A percentile compares a stretch with the other conserved stretches of the same genome.
Conservation (phyloP, 495 filamentous ascomycete species). For the Xylaria telfairii region DNA sequence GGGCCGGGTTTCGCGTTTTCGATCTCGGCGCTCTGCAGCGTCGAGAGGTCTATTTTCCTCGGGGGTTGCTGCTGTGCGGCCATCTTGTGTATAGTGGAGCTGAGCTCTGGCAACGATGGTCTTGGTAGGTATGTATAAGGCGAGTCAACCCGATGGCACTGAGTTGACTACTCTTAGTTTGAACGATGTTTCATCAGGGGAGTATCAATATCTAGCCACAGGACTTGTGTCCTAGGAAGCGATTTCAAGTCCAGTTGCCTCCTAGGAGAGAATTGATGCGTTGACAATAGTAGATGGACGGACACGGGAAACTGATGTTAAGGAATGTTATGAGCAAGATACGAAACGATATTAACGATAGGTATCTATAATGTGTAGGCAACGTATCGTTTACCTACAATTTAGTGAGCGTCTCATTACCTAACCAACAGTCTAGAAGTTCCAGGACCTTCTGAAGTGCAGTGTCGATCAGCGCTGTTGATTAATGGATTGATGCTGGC, state of each 20-base stretch:
- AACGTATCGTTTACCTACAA: not conserved
- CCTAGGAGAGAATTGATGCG: too few species aligned
- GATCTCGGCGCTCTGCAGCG: slow-evolving; percentile 25
- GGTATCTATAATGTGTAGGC: not conserved
- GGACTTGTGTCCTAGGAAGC: not conserved
- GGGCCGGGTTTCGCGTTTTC: slow-evolving; percentile 22
- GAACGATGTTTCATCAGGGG: not conserved
- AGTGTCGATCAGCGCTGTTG: slow-evolving; percentile 10
- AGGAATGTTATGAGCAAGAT: not conserved
- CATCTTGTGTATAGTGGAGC: not conserved
- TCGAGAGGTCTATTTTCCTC: slow-evolving; percentile 23
- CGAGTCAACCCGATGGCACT: not conserved
- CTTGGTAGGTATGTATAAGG: not conserved
- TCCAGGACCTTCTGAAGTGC: not conserved
- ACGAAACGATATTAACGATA: slow-evolving; percentile 4
- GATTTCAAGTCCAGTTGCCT: not conserved
- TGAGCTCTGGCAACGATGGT: not conserved
- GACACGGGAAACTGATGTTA: not conserved
- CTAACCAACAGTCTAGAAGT: not conserved
- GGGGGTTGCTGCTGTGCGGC: slow-evolving; percentile 1
- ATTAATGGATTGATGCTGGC: too few species aligned
- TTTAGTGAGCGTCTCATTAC: not conserved
- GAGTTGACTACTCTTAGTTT: not conserved
- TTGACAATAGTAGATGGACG: not conserved
- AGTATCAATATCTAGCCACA: not conserved